Conservation (phyloP, 768 basidiomycete species). For the Nevesoporus exiguus region DNA sequence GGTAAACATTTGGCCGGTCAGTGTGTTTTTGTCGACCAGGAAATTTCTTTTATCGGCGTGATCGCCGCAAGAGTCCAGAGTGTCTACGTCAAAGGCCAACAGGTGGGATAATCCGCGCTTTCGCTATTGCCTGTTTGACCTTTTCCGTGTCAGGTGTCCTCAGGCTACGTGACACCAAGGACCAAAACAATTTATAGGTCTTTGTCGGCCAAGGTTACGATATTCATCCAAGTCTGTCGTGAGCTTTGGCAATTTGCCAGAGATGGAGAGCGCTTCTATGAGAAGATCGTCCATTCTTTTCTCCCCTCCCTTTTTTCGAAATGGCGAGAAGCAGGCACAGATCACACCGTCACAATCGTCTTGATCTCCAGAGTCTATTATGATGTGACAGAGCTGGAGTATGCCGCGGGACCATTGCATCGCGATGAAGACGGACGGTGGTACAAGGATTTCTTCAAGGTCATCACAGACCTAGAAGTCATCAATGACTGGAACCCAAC, state of each 20-base stretch:
- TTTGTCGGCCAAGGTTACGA: constrained; percentile 85
- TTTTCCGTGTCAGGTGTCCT: constrained; percentile 56
- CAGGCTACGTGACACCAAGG: constrained; percentile 73
- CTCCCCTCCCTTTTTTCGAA: constrained; percentile 83
- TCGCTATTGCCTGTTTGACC: not conserved
- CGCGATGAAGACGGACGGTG: constrained; percentile 70
- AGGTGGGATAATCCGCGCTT: constrained; percentile 39
- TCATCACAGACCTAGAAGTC: constrained; percentile 90
- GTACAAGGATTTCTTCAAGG: constrained; percentile 97
- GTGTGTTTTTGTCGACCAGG: constrained; percentile 81
- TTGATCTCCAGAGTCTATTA: constrained; percentile 92
- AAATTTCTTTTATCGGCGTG: constrained; percentile 79
- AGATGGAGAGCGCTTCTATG: constrained; percentile 93
- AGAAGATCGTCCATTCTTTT: constrained; percentile 98
- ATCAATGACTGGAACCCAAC: constrained; percentile 85
- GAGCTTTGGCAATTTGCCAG: constrained; percentile 97
- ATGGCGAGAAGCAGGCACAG: constrained; percentile 82
- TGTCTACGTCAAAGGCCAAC: constrained; percentile 68
- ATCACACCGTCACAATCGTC: constrained; percentile 92
- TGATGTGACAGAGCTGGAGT: constrained; percentile 72
- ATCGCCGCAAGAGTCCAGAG: constrained; percentile 78
- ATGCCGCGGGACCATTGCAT: constrained; percentile 79
- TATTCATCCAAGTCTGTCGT: constrained; percentile 94
- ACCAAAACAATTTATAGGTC: constrained; percentile 90
- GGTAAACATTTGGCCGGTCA: constrained; percentile 77